Conservation (phyloP, 768 basidiomycete species). For the Aureoboletus auriporus region DNA sequence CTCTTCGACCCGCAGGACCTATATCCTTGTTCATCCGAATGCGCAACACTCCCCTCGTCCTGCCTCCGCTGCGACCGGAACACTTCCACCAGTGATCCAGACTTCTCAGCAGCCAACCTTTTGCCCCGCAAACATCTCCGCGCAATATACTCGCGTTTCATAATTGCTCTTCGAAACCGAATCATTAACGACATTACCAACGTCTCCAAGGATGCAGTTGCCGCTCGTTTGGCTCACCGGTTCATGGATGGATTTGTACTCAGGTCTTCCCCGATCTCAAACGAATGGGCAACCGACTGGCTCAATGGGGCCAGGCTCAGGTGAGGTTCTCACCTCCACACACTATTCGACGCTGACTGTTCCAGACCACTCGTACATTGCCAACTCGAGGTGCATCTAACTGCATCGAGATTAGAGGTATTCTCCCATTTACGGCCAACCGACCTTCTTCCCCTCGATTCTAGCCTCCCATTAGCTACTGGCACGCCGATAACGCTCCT, state of each 20-base stretch:
- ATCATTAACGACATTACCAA: conserved; percentile 50
- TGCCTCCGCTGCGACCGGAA: conserved; percentile 35
- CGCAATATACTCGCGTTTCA: conserved; percentile 41
- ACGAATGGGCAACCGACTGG: conserved; percentile 68
- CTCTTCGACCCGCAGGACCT: conserved; percentile 46
- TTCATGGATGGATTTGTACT: conserved; percentile 65
- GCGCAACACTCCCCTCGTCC: conserved; percentile 36
- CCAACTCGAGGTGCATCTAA: conserved; percentile 52
- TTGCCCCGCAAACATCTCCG: conserved; percentile 48
- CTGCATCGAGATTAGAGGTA: conserved; percentile 49
- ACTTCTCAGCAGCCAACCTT: conserved; percentile 32
- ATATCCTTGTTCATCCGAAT: conserved; percentile 51
- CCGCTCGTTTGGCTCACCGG: conserved; percentile 40
- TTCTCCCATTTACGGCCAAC: conserved; percentile 60
- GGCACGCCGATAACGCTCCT: conserved; percentile 70
- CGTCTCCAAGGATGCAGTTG: conserved; percentile 30
- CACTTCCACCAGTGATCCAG: conserved; percentile 12
- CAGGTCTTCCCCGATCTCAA: conserved; percentile 36
- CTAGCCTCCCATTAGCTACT: conserved; percentile 40
- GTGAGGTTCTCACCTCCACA: conserved; percentile 26
- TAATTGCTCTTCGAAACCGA: conserved; percentile 57
- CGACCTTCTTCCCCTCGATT: conserved; percentile 49
- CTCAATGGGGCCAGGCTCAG: conserved; percentile 48
- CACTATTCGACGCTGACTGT: conserved; percentile 10
- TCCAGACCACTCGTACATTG: conserved; percentile 59